Base-by-base conservation (phyloP, 2,329 filamentous ascomycete species). In the Trichoderma koningiopsis region DNA sequence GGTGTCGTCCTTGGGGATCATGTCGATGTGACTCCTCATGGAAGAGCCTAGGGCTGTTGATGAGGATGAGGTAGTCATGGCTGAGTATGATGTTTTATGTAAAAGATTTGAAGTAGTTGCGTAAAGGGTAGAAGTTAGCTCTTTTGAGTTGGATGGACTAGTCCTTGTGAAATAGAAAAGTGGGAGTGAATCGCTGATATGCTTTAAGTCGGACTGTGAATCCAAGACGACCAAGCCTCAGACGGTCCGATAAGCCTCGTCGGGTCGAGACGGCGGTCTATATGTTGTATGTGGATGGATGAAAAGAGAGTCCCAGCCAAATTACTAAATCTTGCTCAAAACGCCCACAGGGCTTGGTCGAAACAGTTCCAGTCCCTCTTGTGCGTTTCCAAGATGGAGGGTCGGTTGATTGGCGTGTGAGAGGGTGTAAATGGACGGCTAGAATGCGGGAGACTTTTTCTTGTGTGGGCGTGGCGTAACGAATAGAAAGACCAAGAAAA, bases 1-100 rank as follows among this genome's bases (percentile, higher is more conserved):
- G 70, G 8, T 47, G 24, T 22, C 70, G 22, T 73, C 68, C 69
- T 78, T 78, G 49, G 71, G 72, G 33, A 72, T 40, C 6, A 60
- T 55, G 11, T 62, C 35, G 31, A 31, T 59, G 63, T 22, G 13
- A 24, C 3, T 64, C 24, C 31, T 24, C n/a, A 19, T 29, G 7
- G 43, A 7, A n/a, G 52, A 19, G 68, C 58, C 47, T 6, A 16
- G n/a, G 61, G 58, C 33, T 61, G 58, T 27, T 19, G 59, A 19
- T 5, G 59, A 49, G 7, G 61, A 27, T 66, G 68, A 63, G 19
- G 57, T 43, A 40, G 69, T 57, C 71, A 72, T 58, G 47, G 37
- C 10, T 53, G 16, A 31, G 4, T 52, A 33, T 31, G 43, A 47
- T 35, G 10, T 24, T 11, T 33, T 11, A 2, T 33, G 33, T 47